Evolutionary conservation across 2,329 filamentous ascomycete genomes (phyloP).

Genomic region (Beauveria sp.): DNA sequence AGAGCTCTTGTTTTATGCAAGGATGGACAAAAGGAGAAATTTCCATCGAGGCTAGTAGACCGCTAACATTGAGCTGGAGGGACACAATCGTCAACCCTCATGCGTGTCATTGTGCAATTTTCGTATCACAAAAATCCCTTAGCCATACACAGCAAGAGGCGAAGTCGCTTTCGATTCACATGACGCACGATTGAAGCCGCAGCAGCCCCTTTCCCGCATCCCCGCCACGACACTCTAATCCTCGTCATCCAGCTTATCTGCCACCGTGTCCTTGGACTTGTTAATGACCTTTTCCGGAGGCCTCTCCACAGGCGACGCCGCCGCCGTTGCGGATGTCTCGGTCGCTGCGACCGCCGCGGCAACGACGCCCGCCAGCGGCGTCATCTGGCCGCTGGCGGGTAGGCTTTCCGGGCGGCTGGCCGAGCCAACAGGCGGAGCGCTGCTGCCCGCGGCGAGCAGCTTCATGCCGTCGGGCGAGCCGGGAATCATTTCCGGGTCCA

Average conservation of each 20-base stretch:
- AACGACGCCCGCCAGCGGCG: constrained; percentile 41
- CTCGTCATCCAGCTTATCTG: constrained; percentile 45
- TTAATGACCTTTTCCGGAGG: constrained; percentile 43
- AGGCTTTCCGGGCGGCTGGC: constrained; percentile 19
- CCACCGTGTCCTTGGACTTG: constrained; percentile 40
- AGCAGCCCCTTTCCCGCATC: background rate
- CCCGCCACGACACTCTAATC: constrained; percentile 27
- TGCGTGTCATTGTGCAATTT: background rate
- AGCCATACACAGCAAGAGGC: background rate
- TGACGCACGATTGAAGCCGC: background rate
- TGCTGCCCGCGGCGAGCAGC: constrained; percentile 56
- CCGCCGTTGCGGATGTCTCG: constrained; percentile 13
- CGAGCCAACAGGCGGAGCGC: constrained; percentile 13
- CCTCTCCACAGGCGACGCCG: constrained; percentile 23
- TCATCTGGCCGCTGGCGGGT: constrained; percentile 30
- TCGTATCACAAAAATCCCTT: background rate
- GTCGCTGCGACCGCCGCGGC: constrained; percentile 35
- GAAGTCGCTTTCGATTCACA: constrained; percentile 2
- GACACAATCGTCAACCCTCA: background rate
- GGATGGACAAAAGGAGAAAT: background rate
- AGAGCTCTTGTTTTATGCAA: background rate
- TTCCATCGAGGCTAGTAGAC: background rate
- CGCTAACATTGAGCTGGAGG: too few relatives aligned
- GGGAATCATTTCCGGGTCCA: constrained; percentile 61
- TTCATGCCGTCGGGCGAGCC: constrained; percentile 73